phyloP scores from a whole-genome alignment of 1,139 yeast species.

The Nakaseomyces glabratus region DNA sequence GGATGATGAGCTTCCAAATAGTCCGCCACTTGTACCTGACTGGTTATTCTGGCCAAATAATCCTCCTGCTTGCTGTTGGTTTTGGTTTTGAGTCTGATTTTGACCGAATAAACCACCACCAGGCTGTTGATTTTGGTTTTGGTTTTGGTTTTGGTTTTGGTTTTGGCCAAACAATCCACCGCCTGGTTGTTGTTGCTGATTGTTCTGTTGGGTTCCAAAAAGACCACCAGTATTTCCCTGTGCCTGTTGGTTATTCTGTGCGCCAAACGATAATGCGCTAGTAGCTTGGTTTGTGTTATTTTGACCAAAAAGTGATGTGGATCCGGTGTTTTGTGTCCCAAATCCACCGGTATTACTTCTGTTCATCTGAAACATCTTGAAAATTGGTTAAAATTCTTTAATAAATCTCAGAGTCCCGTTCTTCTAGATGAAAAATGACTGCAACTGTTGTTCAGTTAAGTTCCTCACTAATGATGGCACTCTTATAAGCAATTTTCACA shows the following conservation, averaged over 20 bases:
- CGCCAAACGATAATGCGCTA: conserved; percentile 8
- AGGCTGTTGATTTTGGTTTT: conserved; percentile 6
- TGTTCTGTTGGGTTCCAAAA: conserved; percentile 6
- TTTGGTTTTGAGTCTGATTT: conserved; percentile 8
- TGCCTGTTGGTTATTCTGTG: conserved; percentile 6
- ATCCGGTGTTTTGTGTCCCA: too few species aligned
- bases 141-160: neutral
- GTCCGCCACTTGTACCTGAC: conserved; percentile 9
- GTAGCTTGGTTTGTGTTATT: too few species aligned
- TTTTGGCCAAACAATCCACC: conserved; percentile 8
- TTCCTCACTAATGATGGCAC: too few species aligned
- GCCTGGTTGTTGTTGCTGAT: too few species aligned
- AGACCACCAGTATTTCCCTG: conserved; percentile 2
- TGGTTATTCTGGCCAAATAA: conserved; percentile 8
- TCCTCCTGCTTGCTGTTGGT: conserved; percentile 9
- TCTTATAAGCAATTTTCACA: too few species aligned
- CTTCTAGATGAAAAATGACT: too few species aligned
- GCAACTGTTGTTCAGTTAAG: too few species aligned
- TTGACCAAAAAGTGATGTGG: too few species aligned
- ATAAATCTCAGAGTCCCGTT: too few species aligned
- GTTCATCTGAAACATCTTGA: too few species aligned
- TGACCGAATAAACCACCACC: conserved; percentile 11
- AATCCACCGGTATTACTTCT: conserved; percentile 7
- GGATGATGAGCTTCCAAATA: neutral
- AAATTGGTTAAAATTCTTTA: too few species aligned